Conservation (phyloP, 805 yeast species). For the Suhomyces sp. region DNA sequence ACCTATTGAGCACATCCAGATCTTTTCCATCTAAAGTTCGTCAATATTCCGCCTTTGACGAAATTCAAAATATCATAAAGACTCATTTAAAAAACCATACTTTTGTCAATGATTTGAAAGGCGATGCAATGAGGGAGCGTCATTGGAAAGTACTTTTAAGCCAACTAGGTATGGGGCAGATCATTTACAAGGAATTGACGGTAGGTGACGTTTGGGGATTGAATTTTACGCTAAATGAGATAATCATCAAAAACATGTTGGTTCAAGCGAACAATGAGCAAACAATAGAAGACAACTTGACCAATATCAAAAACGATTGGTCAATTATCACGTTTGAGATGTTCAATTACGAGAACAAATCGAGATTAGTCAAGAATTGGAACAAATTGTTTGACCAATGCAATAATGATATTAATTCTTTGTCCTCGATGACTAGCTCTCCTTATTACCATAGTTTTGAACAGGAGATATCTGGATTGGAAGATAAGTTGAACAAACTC, state of each 20-base stretch:
- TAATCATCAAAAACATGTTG: constrained; percentile 47
- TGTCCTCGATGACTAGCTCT: constrained; percentile 72
- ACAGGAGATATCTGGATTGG: constrained; percentile 54
- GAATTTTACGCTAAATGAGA: constrained; percentile 46
- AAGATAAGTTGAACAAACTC: constrained; percentile 51
- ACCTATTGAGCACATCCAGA: constrained; percentile 44
- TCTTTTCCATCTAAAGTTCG: constrained; percentile 57
- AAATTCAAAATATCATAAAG: constrained; percentile 49
- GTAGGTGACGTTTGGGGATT: constrained; percentile 65
- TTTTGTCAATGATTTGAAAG: constrained; percentile 47
- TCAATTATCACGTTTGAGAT: constrained; percentile 46
- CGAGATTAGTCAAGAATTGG: constrained; percentile 67
- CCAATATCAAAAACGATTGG: constrained; percentile 59
- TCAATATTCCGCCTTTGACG: constrained; percentile 68
- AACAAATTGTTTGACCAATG: constrained; percentile 56
- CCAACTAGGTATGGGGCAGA: constrained; percentile 25
- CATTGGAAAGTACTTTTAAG: constrained; percentile 63
- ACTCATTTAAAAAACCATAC: constrained; percentile 37
- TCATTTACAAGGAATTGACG: constrained; percentile 28
- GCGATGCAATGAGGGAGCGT: constrained; percentile 56
- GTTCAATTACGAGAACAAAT: constrained; percentile 51
- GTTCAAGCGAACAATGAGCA: constrained; percentile 72
- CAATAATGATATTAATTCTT: constrained; percentile 57
- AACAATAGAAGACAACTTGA: constrained; percentile 57
- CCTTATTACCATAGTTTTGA: constrained; percentile 60